Conservation (phyloP, 208 protist genomes). For the Trichomonas vaginalis region DNA sequence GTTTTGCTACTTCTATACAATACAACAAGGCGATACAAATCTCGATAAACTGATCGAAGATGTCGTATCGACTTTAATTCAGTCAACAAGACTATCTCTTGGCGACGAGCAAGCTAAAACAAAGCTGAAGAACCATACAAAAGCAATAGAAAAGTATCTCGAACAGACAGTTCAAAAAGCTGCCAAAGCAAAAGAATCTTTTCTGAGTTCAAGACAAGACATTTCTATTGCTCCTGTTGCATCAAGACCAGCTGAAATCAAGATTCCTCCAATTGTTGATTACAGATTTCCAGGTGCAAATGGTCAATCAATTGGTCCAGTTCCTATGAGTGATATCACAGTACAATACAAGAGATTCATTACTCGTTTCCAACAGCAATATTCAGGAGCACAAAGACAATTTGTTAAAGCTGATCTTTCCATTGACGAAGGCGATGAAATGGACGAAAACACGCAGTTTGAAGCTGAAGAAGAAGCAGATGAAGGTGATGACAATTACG, state of each 20-base stretch:
- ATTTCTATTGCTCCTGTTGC: not conserved
- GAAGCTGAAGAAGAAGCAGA: not conserved
- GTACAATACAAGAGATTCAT: not conserved
- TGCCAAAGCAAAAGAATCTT: not conserved
- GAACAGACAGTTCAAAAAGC: not conserved
- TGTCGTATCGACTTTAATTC: not conserved
- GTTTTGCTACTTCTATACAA: not conserved
- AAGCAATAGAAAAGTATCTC: not conserved
- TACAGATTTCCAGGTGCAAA: not conserved
- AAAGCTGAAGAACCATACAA: not conserved
- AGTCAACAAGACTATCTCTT: not conserved
- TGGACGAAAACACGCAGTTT: not conserved
- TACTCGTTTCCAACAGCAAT: not conserved
- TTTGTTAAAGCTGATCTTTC: not conserved
- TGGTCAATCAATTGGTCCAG: not conserved
- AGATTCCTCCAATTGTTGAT: not conserved
- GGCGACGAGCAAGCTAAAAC: not conserved
- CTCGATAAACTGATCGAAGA: not conserved
- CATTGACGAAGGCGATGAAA: not conserved
- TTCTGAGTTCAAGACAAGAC: not conserved
- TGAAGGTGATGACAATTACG: not conserved
- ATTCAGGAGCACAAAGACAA: not conserved
- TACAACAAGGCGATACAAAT: not conserved
- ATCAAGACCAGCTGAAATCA: not conserved
- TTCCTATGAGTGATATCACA: not conserved